Evolutionary conservation across 176 grass and related monocot species (phyloP), one percentile per base, ranked within the genome.

Genomic region (Alloteropsis semialata): DNA sequence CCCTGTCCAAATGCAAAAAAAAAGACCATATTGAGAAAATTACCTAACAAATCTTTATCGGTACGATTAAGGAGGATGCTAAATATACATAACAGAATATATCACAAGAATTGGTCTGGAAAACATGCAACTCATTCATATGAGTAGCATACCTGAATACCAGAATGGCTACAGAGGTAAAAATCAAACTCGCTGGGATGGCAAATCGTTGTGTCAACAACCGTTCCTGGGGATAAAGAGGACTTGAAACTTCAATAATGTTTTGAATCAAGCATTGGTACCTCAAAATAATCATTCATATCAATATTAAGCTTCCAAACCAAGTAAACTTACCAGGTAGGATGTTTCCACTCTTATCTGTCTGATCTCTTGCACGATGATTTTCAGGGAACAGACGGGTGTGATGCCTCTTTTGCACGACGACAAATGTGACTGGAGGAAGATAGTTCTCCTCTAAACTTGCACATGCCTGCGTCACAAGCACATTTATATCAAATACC

Each of bases 331-430:
- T 54, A 97, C 92, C 92, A 50, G 92, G 88, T 49, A 92, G 65
- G n/a, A 97, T 92, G 46, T 94, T 97, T 61, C 92, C 95, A 49
- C 92, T 94, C 70, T 43, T 82, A 55, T 97, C 94, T 8, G 69
- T 90, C 60, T 82, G 71, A 30, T 87, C 79, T 14, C 86, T 69
- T 0, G 57, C 66, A 39, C 74, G 62, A 83, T 92, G 94, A 61
- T 85, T 72, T 87, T 92, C 90, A 80, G 92, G 84, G 45, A 97
- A 97, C 4, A 92, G 45, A 11, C 90, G 90, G 42, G 95, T 94
- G 75, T 94, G 92, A 64, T 94, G 95, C 77, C 95, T 85, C 81
- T 97, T 97, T 64, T 97, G 95, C 38, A 97, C 95, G 29, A 97
- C 84, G 48, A 97, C 81, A 78, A 92, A 97, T 60, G 95, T 94